Evolutionary conservation across 1,284 basidiomycete species (phyloP).

Genomic region (Moesziomyces parantarcticus): DNA sequence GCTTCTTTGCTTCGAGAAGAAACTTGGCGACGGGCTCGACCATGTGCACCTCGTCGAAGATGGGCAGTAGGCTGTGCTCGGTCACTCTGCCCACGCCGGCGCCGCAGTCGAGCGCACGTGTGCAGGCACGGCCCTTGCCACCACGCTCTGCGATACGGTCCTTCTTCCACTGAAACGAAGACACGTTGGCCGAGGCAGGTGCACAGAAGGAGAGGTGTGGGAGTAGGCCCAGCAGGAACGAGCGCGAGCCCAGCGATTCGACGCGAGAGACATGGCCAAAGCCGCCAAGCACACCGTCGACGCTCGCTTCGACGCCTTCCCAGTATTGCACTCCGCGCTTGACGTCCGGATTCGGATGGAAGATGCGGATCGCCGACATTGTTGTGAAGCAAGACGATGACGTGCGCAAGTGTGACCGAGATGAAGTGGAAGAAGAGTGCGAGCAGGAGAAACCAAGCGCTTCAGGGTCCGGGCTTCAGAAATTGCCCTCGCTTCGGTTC

Average conservation of each 20-base stretch:
- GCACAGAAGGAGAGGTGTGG: conserved; percentile 59
- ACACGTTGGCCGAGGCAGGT: conserved; percentile 52
- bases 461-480: too few species aligned
- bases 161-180: conserved; percentile 50
- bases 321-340: conserved; percentile 64
- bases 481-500: too few species aligned
- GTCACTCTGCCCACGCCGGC: conserved; percentile 66
- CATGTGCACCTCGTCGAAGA: conserved; percentile 65
- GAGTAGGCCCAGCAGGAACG: conserved; percentile 60
- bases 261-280: conserved; percentile 65
- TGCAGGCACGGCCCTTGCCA: conserved; percentile 51
- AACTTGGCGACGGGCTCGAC: conserved; percentile 67
- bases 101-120: conserved; percentile 64
- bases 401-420: background rate
- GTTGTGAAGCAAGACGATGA: background rate
- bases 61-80: conserved; percentile 58
- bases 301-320: conserved; percentile 63
- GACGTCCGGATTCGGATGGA: conserved; percentile 63
- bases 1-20: conserved; percentile 56
- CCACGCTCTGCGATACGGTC: conserved; percentile 51
- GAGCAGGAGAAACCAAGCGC: conserved; percentile 1
- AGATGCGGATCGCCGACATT: conserved; percentile 42
- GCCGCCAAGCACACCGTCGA: conserved; percentile 65
- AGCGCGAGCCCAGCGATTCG: conserved; percentile 64
- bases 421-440: background rate